Evolutionary conservation across 805 yeast species (phyloP), one percentile per base, ranked within the genome.

Genomic region (Nakazawaea populi): DNA sequence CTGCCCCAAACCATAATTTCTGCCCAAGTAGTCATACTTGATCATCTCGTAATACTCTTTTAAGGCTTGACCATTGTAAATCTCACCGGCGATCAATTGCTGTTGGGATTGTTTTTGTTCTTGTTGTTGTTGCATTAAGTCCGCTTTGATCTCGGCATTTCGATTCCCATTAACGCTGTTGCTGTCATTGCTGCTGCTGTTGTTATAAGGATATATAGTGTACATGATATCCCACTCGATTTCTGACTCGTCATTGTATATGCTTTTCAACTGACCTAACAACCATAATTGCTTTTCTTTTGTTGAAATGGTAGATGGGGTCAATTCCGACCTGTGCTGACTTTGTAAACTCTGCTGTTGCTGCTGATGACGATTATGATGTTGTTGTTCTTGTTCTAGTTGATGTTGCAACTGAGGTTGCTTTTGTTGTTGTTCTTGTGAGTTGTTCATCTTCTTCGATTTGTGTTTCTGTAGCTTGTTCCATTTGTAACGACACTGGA

Each of bases 401-500:
- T 32, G 35, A 8, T 32, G 35, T 11, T 32, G 35, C 35, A 11
- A 18, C n/a, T 37, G 18, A 2, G 10, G 40, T 12, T 37, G 18
- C 2, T 37, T 6, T 37, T n/a, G 14, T 2, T 9, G 6, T n/a
- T 38, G 10, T 4, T 35, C 30, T n/a, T 32, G 14, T 27, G 24
- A 7, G 5, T 38, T 39, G 24, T 12, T 32, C 35, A 31, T n/a
- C 11, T 35, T 30, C 34, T 37, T 48, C 35, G 8, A 9, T n/a
- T 43, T 32, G 6, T n/a, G 75, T 72, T 51, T 77, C 59, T 83
- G 67, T 5, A 90, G 61, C 67, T 91, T 92, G 62, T 86, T 86
- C 97, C 97, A 92, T 64, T 92, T 92, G 68, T 92, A 92, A 53
- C 98, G 79, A 65, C 97, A 91, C 68, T 92, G 98, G 56, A 92